These are phyloP conservation scores for Geosmithia putterillii DNA, from an alignment of 2,329 filamentous ascomycete genomes.

Conservation along the genomic window DNA sequence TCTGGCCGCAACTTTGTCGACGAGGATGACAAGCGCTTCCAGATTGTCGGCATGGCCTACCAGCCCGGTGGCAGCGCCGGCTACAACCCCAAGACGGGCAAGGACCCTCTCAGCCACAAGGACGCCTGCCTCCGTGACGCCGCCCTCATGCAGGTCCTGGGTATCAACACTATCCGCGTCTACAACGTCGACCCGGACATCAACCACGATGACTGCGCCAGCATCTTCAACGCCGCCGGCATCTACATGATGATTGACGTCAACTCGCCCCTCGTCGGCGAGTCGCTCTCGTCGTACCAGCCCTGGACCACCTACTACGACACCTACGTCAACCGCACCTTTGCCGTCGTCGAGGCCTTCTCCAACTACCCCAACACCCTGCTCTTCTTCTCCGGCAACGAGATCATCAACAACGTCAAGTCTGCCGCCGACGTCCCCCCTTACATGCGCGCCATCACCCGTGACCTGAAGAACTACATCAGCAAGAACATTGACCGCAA, in stretches of 20 bases:
- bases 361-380: constrained; percentile 54
- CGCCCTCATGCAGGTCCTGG: constrained; percentile 51
- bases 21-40: constrained; percentile 45
- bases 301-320: constrained; percentile 49
- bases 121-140: constrained; percentile 51
- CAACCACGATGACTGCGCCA: constrained; percentile 55
- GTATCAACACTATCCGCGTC: constrained; percentile 57
- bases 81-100: constrained; percentile 39
- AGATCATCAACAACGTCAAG: constrained; percentile 57
- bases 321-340: constrained; percentile 52
- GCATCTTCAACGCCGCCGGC: constrained; percentile 55
- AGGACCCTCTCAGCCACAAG: constrained; percentile 48
- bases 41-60: constrained; percentile 57
- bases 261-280: constrained; percentile 49
- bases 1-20: constrained; percentile 49
- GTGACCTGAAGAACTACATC: constrained; percentile 74
- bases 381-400: constrained; percentile 69
- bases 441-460: constrained; percentile 64
- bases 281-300: constrained; percentile 39
- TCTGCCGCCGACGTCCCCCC: constrained; percentile 50
- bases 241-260: constrained; percentile 61
- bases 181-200: constrained; percentile 55
- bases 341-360: constrained; percentile 55
- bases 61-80: constrained; percentile 55
- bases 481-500: constrained; percentile 53